Percentiles rank a stretch among this genome's conserved stretches.
Conservation (phyloP, 805 yeast genomes). For the Kurtzmaniella cleridarum region DNA sequence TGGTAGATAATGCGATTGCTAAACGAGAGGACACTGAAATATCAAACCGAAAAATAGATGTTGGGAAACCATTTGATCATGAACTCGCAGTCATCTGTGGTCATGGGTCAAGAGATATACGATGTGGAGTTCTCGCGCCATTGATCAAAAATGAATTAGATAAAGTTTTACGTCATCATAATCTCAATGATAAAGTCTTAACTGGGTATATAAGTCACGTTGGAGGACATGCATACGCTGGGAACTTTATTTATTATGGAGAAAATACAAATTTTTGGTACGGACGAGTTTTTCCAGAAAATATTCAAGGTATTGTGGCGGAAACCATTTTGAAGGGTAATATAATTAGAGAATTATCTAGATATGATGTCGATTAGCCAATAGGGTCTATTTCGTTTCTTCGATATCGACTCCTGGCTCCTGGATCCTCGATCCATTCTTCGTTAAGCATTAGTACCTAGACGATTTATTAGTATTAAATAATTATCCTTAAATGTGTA, state of each 20-base stretch:
- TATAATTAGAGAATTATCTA: constrained; percentile 52
- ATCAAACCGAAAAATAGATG: neutral
- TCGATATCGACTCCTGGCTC: too few species aligned
- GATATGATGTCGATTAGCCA: constrained; percentile 36
- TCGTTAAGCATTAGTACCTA: too few species aligned
- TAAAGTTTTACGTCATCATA: constrained; percentile 30
- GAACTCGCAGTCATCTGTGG: constrained; percentile 58
- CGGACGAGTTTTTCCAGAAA: constrained; percentile 63
- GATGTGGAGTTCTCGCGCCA: constrained; percentile 71
- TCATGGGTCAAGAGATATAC: constrained; percentile 52
- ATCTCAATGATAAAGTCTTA: constrained; percentile 20
- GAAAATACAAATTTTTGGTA: constrained; percentile 58
- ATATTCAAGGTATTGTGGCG: constrained; percentile 60
- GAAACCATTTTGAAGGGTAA: constrained; percentile 46
- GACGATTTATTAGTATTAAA: too few species aligned
- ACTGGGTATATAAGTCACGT: constrained; percentile 67
- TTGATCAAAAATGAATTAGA: constrained; percentile 46
- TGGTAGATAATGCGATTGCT: neutral
- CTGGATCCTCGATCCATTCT: too few species aligned
- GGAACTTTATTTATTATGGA: constrained; percentile 60
- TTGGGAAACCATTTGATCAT: constrained; percentile 5
- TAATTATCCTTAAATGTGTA: too few species aligned
- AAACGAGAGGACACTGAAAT: neutral
- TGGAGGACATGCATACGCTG: constrained; percentile 87
- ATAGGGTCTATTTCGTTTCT: too few species aligned